Base-by-base conservation (phyloP, 2,329 filamentous ascomycete genomes). In the Cercospora sp. region DNA sequence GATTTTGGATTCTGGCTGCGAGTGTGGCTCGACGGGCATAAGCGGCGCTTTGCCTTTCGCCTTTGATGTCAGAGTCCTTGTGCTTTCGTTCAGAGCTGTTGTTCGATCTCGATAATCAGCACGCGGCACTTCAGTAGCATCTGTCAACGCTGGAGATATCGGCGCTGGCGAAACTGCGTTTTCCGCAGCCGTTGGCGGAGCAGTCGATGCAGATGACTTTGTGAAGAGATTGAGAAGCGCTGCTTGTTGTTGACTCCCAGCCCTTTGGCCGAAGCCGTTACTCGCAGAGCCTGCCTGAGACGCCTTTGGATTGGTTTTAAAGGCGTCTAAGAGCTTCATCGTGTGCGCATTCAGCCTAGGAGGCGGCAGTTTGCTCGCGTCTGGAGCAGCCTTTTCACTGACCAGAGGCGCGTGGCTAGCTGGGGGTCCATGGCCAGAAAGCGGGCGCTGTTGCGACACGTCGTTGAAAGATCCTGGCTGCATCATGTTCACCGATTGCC, bases 331-430 rank as follows among this genome's bases (percentile, higher is more conserved):
- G 37, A 90, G 76, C n/a, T 83, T 82, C 67, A 86, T 80, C 1
- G 86, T 83, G 75, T 90, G 87, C 12, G 82, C 83, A 40, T 81
- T 88, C 34, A 89, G 82, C 69, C 84, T 86, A 6, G 87, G 86
- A 45, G 84, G 81, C 16, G 88, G 87, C 26, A 90, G 75, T 62
- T 86, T 85, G 72, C 87, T 77, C 5, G 87, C 85, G 37, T 85
- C 82, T 1, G 87, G 88, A 32, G 85, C 82, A 40, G 79, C 77
- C 49, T 78, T 63, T 67, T 78, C 79, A 79, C 24, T 79, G 74
- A 45, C 71, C 76, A 75, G 65, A 77, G 75, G 84, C 81, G 70
- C 45, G 13, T 26, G 32, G 21, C 16, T 21, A 26, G 34, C 34
- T 28, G 28, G 28, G 6, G 21, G 26, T 55, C 40, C 61, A 55